Percentiles rank a stretch among this genome's conserved stretches.
phyloP scores from a whole-genome alignment of 352 stramenopile genomes.

The Pseudoperonospora humuli region DNA sequence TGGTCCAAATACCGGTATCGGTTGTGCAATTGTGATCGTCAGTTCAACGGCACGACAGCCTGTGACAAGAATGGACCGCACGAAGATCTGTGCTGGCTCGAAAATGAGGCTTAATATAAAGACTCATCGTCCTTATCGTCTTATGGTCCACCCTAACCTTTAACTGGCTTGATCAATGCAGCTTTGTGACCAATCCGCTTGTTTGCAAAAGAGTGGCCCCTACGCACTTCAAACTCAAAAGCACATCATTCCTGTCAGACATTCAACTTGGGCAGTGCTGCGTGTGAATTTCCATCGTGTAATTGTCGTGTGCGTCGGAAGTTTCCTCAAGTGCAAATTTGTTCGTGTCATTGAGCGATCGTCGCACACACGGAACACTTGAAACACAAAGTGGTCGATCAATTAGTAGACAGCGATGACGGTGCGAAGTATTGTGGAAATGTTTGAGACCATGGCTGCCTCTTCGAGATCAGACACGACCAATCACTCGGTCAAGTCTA shows the following conservation, averaged over 20 bases:
- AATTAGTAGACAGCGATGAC: constrained; percentile 15
- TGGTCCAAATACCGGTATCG: too few species aligned
- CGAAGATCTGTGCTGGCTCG: too few species aligned
- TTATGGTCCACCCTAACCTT: constrained; percentile 11
- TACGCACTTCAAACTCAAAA: constrained; percentile 9
- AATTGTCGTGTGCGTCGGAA: constrained; percentile 11
- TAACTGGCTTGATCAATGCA: constrained; percentile 10
- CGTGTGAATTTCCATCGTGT: constrained; percentile 8
- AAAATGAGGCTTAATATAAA: too few species aligned
- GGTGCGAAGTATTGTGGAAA: constrained; percentile 27
- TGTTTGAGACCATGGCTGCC: constrained; percentile 26
- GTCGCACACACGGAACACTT: too few species aligned
- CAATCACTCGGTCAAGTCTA: constrained; percentile 5
- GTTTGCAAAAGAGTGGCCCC: background rate
- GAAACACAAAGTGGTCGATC: background rate
- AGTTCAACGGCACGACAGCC: too few species aligned
- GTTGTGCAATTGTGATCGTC: too few species aligned
- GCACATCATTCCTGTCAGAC: constrained; percentile 10
- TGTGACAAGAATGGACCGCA: too few species aligned
- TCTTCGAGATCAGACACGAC: constrained; percentile 2
- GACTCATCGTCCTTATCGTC: too few species aligned
- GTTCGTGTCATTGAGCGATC: constrained; percentile 16
- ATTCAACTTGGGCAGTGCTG: constrained; percentile 3
- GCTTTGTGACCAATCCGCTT: constrained; percentile 16
- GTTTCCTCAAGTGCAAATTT: constrained; percentile 21